These are phyloP conservation scores for Pelargonium australe DNA, from an alignment of 441 rosid genomes.

Conservation along the genomic window DNA sequence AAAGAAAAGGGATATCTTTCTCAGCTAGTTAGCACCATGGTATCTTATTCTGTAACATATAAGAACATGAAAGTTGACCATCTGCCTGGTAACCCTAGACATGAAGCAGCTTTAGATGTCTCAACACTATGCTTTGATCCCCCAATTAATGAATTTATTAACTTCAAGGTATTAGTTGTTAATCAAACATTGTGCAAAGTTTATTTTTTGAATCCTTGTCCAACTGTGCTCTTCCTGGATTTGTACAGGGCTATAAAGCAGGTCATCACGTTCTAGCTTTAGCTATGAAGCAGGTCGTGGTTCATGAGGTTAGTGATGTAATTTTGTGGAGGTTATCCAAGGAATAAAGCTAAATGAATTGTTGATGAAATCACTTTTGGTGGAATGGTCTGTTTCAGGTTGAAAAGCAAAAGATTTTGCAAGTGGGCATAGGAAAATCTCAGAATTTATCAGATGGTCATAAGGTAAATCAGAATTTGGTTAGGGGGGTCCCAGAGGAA, in stretches of 20 bases:
- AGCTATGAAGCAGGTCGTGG: slow-evolving; percentile 78
- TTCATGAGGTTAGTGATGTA: slow-evolving; percentile 67
- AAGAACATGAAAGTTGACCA: slow-evolving; percentile 50
- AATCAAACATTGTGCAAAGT: neutral
- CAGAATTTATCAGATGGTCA: slow-evolving; percentile 32
- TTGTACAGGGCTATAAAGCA: slow-evolving; percentile 52
- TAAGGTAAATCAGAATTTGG: slow-evolving; percentile 27
- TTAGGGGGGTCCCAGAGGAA: slow-evolving; percentile 17
- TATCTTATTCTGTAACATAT: slow-evolving; percentile 67
- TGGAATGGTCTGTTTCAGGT: slow-evolving; percentile 39
- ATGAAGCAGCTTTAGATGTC: slow-evolving; percentile 45
- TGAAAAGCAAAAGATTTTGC: slow-evolving; percentile 80
- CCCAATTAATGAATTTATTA: slow-evolving; percentile 55
- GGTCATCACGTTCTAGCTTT: slow-evolving; percentile 58
- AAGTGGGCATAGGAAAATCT: slow-evolving; percentile 46
- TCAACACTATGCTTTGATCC: slow-evolving; percentile 64
- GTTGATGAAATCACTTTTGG: neutral
- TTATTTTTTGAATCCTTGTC: slow-evolving; percentile 8
- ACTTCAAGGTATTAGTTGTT: slow-evolving; percentile 53
- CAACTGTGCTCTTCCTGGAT: slow-evolving; percentile 26
- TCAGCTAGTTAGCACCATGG: slow-evolving; percentile 64
- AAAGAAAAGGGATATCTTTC: slow-evolving; percentile 65
- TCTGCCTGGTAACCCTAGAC: slow-evolving; percentile 34
- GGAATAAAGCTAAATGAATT: neutral
- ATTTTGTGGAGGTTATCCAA: slow-evolving; percentile 7